Conservation (phyloP, 148 eudicot species). For the Rhododendron henanense region DNA sequence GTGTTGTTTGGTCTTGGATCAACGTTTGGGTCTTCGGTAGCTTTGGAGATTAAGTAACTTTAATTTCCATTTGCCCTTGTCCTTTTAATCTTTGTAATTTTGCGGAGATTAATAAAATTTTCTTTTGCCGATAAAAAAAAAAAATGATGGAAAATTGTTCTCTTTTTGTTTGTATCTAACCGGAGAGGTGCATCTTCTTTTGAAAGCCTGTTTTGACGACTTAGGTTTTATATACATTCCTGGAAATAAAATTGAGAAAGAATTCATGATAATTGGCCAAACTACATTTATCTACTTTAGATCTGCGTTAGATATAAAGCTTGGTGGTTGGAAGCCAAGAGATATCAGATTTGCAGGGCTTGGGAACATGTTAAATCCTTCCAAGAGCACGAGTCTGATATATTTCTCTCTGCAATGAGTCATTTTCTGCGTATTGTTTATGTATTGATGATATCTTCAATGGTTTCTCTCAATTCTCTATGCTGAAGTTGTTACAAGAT, state of each 20-base stretch:
- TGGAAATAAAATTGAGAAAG: neutral
- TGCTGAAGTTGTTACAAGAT: neutral
- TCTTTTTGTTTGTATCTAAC: neutral
- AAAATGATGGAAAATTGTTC: neutral
- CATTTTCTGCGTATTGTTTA: neutral
- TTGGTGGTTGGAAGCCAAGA: neutral
- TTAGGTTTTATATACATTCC: neutral
- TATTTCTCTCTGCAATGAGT: neutral
- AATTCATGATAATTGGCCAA: neutral
- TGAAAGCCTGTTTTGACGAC: neutral
- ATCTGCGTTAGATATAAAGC: neutral
- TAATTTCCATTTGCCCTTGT: too few relatives aligned
- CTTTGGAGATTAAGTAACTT: too few relatives aligned
- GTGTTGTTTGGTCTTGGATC: too few relatives aligned
- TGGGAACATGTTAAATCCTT: conserved; percentile 5
- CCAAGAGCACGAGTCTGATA: neutral
- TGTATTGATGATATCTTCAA: neutral
- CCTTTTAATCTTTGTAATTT: too few relatives aligned
- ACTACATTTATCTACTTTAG: neutral
- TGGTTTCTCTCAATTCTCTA: neutral
- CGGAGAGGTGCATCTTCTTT: neutral
- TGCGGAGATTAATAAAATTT: too few relatives aligned
- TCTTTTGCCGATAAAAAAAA: too few relatives aligned
- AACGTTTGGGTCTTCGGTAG: too few relatives aligned
- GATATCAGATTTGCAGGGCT: neutral